Base-by-base conservation (phyloP, 352 stramenopile species). In the Phytophthora nicotianae region DNA sequence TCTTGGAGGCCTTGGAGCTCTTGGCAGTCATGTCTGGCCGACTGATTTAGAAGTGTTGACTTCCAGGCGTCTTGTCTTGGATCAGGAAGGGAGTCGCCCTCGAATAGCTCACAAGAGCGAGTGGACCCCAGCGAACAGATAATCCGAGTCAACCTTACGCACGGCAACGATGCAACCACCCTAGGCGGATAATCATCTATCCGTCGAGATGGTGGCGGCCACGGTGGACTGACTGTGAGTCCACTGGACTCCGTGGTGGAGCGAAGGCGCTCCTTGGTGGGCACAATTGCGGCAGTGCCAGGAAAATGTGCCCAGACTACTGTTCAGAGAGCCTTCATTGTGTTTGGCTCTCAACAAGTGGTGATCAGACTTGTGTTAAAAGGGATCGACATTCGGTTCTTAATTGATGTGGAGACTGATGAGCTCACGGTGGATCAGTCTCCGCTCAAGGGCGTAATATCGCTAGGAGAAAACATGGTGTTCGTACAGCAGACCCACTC, bases 171-270 rank as follows among this genome's bases (percentile, higher is more conserved):
- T 37, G 6, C 23, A n/a, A 50, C 33, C 21, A 13, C 51, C 24
- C 1, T 0, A 16, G 41, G 23, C 58, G 40, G 41, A 62, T 56
- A 55, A 62, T 51, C 58, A 8, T 33, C n/a, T 62, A 38, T 58
- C 47, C 10, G 19, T 46, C 24, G 10, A 10, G 57, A 65, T 65
- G 57, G 56, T 35, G 29, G 29, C 29, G 29, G 29, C 13, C 29
- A n/a, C n/a, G 50, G 27, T 38, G 24, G 24, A 29, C 24, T 7
- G 6, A 35, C 9, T 5, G 29, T 35, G 29, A 13, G 8, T 11
- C 29, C 4, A n/a, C n/a, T n/a, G n/a, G n/a, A n/a, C n/a, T n/a
- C n/a, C n/a, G n/a, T n/a, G n/a, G n/a, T n/a, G n/a, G n/a, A n/a
- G n/a, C n/a, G n/a, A n/a, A n/a, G n/a, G n/a, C n/a, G n/a, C n/a